Conservation (phyloP, 129 eudicot genomes). For the Arctium minus region DNA sequence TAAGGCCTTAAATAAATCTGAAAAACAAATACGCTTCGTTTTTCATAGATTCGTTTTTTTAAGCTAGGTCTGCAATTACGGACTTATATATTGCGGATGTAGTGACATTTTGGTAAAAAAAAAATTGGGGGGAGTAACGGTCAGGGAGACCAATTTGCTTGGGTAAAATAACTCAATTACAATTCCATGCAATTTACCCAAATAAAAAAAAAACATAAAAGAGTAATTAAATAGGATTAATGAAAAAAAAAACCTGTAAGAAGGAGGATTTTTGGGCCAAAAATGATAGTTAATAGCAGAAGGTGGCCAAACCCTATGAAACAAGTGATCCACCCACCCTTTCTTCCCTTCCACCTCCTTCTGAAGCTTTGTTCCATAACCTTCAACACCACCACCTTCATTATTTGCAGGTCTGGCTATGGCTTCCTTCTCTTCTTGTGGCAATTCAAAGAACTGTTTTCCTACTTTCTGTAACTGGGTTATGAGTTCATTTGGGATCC, state of each 20-base stretch:
- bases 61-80: too few species aligned
- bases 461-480: slow-evolving; percentile 47
- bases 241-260: slow-evolving; percentile 48
- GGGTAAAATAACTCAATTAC: too few species aligned
- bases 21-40: too few species aligned
- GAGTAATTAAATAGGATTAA: background rate
- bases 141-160: too few species aligned
- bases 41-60: too few species aligned
- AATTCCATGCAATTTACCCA: too few species aligned
- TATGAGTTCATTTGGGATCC: slow-evolving; percentile 51
- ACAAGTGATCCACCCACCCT: slow-evolving; percentile 93
- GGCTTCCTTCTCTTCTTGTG: slow-evolving; percentile 62
- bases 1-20: too few species aligned
- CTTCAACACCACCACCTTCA: slow-evolving; percentile 50
- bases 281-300: slow-evolving; percentile 46
- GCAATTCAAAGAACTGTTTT: slow-evolving; percentile 67
- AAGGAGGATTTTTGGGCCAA: slow-evolving; percentile 87
- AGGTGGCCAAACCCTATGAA: slow-evolving; percentile 82
- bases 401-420: slow-evolving; percentile 40
- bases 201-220: too few species aligned
- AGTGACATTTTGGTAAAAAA: too few species aligned
- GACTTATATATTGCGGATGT: too few species aligned
- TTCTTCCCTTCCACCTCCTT: slow-evolving; percentile 60
- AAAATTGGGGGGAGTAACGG: too few species aligned
- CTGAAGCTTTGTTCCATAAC: slow-evolving; percentile 74